Evolutionary conservation across 2,329 filamentous ascomycete genomes (phyloP).

Genomic region (Sordariomycetes sp.): DNA sequence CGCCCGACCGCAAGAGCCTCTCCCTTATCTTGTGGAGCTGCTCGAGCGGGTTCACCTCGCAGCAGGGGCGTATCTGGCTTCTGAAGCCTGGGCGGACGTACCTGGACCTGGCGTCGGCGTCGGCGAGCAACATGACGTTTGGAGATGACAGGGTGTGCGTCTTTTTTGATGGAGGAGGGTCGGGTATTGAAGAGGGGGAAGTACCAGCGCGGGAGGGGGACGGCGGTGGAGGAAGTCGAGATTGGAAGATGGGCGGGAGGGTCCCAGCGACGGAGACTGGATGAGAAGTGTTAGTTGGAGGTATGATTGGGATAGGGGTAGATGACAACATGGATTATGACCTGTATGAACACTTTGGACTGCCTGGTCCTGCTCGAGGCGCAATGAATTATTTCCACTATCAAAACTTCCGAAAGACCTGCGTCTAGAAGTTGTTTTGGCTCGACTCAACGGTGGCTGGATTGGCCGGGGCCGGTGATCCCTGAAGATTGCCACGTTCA

Average conservation of each 20-base stretch:
- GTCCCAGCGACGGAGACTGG: background rate
- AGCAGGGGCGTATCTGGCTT: background rate
- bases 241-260: background rate
- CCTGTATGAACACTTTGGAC: too few relatives aligned
- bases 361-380: too few relatives aligned
- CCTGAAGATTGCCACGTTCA: too few relatives aligned
- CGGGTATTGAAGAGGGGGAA: background rate
- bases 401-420: too few relatives aligned
- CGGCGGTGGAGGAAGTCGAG: background rate
- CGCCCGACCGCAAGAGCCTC: background rate
- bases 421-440: too few relatives aligned
- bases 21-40: background rate
- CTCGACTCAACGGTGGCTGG: too few relatives aligned
- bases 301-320: too few relatives aligned
- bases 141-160: background rate
- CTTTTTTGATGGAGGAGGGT: background rate
- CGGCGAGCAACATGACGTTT: background rate
- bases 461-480: too few relatives aligned
- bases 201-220: background rate
- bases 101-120: background rate
- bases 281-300: too few relatives aligned
- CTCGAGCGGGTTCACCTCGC: background rate
- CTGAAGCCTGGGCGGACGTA: background rate
- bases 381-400: too few relatives aligned
- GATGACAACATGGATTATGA: too few relatives aligned